Evolutionary conservation across 495 filamentous ascomycete species (phyloP).

Genomic region (Durotheca rogersii): DNA sequence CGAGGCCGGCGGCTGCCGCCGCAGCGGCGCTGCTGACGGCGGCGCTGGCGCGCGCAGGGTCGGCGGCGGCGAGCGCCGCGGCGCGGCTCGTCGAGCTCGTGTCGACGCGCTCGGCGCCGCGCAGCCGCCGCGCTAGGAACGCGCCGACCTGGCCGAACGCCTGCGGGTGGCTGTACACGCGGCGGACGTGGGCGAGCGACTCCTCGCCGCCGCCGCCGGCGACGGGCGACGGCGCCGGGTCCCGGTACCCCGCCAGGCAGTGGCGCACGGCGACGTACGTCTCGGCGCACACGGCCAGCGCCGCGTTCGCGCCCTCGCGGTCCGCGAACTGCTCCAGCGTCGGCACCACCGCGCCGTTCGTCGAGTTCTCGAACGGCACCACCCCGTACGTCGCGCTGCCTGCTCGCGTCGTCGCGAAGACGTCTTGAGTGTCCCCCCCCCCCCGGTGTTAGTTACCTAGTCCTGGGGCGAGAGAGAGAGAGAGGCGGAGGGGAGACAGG

Average conservation of each 20-base stretch:
- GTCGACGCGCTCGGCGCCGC: constrained; percentile 74
- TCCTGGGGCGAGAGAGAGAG: too few relatives aligned
- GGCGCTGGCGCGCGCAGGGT: constrained; percentile 59
- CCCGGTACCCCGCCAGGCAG: constrained; percentile 63
- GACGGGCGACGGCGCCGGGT: constrained; percentile 19
- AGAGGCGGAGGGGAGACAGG: too few relatives aligned
- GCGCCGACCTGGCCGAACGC: constrained; percentile 87
- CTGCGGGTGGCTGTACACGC: constrained; percentile 88
- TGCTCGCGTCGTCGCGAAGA: constrained; percentile 76
- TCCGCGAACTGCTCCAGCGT: constrained; percentile 89
- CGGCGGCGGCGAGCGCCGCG: constrained; percentile 69
- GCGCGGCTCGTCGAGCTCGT: constrained; percentile 83
- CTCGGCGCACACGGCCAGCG: constrained; percentile 75
- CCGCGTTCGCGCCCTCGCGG: constrained; percentile 55
- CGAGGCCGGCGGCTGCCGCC: constrained; percentile 63
- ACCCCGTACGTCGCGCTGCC: constrained; percentile 66
- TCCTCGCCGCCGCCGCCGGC: constrained; percentile 16
- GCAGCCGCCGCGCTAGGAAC: constrained; percentile 68
- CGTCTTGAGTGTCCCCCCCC: constrained; percentile 53
- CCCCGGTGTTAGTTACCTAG: too few relatives aligned
- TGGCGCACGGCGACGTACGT: constrained; percentile 84
- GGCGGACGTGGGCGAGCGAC: constrained; percentile 49
- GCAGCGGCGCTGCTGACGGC: constrained; percentile 78
- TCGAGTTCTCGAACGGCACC: constrained; percentile 93
- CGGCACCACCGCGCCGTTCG: constrained; percentile 85